These are phyloP conservation scores for Cryphonectria carpinicola DNA, from an alignment of 2,329 filamentous ascomycete genomes.

Conservation along the genomic window DNA sequence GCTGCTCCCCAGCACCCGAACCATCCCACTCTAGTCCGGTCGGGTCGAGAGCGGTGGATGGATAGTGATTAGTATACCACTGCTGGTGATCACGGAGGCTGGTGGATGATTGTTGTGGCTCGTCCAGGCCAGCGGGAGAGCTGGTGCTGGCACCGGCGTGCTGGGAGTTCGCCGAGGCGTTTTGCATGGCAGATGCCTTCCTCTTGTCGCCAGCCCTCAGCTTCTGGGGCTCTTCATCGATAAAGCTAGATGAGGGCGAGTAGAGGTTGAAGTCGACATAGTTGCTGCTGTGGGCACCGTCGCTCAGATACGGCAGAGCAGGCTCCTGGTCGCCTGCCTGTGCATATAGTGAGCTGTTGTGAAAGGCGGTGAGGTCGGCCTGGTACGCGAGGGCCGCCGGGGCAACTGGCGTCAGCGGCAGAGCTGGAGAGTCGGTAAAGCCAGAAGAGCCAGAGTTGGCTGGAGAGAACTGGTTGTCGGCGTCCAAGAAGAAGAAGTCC, in stretches of 20 bases:
- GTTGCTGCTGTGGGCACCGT: constrained; percentile 42
- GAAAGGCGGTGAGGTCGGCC: constrained; percentile 25
- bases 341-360: constrained; percentile 27
- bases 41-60: constrained; percentile 1
- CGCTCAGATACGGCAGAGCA: constrained; percentile 48
- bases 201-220: constrained; percentile 30
- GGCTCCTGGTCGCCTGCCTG: constrained; percentile 29
- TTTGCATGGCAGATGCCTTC: constrained; percentile 1
- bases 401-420: constrained; percentile 27
- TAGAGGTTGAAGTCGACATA: constrained; percentile 62
- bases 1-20: not conserved
- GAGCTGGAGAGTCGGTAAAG: constrained; percentile 23
- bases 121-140: not conserved
- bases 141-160: not conserved
- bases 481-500: constrained; percentile 27
- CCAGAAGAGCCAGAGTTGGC: constrained; percentile 21
- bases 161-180: not conserved
- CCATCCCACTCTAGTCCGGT: constrained; percentile 6
- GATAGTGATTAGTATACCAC: constrained; percentile 18
- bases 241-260: constrained; percentile 53
- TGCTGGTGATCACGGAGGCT: constrained; percentile 15
- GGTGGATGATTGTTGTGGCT: constrained; percentile 3
- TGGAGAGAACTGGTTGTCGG: constrained; percentile 22
- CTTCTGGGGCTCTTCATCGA: constrained; percentile 51
- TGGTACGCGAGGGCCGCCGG: not conserved